Conservation (phyloP, 2,329 filamentous ascomycete genomes). For the Penicillium sp. region DNA sequence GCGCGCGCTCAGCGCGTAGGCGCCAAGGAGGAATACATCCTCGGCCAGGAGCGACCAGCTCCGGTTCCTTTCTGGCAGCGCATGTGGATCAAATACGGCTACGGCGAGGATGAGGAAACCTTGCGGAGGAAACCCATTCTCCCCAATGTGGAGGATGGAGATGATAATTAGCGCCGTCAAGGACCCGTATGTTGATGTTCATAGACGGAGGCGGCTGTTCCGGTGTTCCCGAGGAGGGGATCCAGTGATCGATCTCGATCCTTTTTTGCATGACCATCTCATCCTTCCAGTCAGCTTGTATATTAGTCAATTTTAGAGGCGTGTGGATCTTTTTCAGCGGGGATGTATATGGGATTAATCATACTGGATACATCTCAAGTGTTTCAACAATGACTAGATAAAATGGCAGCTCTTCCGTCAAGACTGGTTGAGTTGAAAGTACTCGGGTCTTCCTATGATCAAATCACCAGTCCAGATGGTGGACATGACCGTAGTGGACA, state of each 20-base stretch:
- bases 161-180: constrained; percentile 13
- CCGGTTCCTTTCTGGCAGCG: constrained; percentile 35
- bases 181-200: constrained; percentile 8
- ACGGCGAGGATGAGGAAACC: constrained; percentile 37
- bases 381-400: no score
- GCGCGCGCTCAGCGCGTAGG: constrained; percentile 57
- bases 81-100: constrained; percentile 38
- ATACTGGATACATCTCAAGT: no score
- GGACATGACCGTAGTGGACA: no score
- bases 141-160: constrained; percentile 35
- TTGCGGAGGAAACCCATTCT: constrained; percentile 35
- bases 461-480: no score
- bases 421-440: no score
- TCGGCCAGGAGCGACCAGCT: constrained; percentile 51
- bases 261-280: constrained; percentile 20
- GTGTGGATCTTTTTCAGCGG: constrained; percentile 6
- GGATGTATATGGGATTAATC: constrained; percentile 4
- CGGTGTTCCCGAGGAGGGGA: constrained; percentile 8
- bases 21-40: constrained; percentile 61
- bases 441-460: no score
- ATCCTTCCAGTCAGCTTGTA: constrained; percentile 14
- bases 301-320: constrained; percentile 23
- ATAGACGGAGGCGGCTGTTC: constrained; percentile 20
- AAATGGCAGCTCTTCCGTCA: no score
- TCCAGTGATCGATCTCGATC: constrained; percentile 10